Evolutionary conservation across 768 basidiomycete species (phyloP).

Genomic region (Sarcodon aspratus): DNA sequence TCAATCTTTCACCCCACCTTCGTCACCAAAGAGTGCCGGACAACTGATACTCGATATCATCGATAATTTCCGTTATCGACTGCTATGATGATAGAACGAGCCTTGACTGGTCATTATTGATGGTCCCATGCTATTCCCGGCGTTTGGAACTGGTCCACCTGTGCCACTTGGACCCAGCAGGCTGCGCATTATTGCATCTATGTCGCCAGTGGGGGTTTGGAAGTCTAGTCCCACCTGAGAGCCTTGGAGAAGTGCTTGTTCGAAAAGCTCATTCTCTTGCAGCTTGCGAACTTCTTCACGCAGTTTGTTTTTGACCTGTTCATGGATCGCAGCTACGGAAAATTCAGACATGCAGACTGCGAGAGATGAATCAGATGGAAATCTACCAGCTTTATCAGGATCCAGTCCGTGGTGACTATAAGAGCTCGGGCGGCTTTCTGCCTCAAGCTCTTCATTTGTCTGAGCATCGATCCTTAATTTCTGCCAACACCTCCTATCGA

Average conservation of each 20-base stretch:
- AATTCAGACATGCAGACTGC: neutral
- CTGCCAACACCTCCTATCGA: slow-evolving; percentile 23
- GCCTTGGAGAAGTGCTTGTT: slow-evolving; percentile 24
- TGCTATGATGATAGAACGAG: neutral
- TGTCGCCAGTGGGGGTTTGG: slow-evolving; percentile 22
- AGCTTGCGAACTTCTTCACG: slow-evolving; percentile 24
- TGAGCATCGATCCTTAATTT: slow-evolving; percentile 22
- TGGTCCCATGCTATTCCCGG: neutral
- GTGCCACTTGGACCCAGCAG: slow-evolving; percentile 18
- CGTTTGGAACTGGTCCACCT: neutral
- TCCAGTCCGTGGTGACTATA: slow-evolving; percentile 21
- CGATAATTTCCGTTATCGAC: too few species aligned
- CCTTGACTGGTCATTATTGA: neutral
- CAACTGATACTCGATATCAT: too few species aligned
- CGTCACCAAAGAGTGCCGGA: too few species aligned
- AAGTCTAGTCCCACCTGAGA: slow-evolving; percentile 24
- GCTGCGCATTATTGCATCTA: slow-evolving; percentile 29
- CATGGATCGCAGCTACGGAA: slow-evolving; percentile 11
- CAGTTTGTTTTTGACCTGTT: slow-evolving; percentile 26
- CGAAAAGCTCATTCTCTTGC: slow-evolving; percentile 34
- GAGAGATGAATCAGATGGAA: neutral
- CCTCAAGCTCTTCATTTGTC: slow-evolving; percentile 25
- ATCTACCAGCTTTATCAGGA: slow-evolving; percentile 29
- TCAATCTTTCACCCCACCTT: too few species aligned
- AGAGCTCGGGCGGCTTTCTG: slow-evolving; percentile 18